Evolutionary conservation across 331 rosid genomes (phyloP), one percentile per base, ranked within the genome.

Genomic region (Quercus phellos): DNA sequence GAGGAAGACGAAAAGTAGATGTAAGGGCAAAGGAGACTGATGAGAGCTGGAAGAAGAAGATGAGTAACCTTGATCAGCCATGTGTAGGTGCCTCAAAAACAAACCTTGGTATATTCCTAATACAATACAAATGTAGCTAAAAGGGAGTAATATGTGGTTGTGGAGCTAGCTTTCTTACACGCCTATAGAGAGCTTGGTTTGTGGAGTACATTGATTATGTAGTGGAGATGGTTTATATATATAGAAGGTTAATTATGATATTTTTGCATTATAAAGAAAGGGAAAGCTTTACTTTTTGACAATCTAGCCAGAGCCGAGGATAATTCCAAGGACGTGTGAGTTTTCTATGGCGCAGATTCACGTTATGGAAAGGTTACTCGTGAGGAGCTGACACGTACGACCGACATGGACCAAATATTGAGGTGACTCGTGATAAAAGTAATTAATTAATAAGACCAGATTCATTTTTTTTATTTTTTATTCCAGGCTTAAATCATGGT

Each of bases 1-100:
- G 1, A 87, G 74, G 3, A 90, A 78, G 86, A 92, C 87, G 86
- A 88, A 81, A 34, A 88, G 84, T 0, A 92, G 88, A 60, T 92
- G 97, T 4, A 92, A 26, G 8, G 94, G 90, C n/a, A 88, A 12
- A 77, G 85, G 7, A 9, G 91, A 18, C 34, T 83, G 76, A 16
- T 18, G 32, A 12, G 85, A 83, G 63, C 66, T 68, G 51, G 77
- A 77, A 13, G 79, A 78, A 27, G 81, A 72, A 29, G 76, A 70
- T 1, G 83, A 51, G 34, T 70, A 16, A 14, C 30, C 68, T 35
- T 54, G 21, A 4, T 54, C 30, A 4, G 89, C 88, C 94, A 90
- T 90, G 68, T 70, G 16, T 24, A 18, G 27, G 21, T 13, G 26
- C 24, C 42, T 19, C 2, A 56, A 22, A 32, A 38, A 38, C 46